phyloP scores from a whole-genome alignment of 768 basidiomycete species.

The Lactarius sanguifluus region DNA sequence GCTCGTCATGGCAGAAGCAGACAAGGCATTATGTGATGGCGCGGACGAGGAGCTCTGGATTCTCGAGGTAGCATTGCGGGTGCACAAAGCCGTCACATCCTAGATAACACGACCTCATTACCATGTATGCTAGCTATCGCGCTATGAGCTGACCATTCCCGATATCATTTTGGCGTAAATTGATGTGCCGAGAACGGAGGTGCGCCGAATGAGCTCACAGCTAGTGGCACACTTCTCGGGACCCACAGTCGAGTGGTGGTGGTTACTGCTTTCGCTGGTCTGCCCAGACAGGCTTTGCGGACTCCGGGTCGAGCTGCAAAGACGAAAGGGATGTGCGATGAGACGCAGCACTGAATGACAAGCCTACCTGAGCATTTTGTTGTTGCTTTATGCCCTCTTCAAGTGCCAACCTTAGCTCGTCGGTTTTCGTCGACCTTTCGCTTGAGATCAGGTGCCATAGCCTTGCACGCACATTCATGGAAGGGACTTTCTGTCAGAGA shows the following conservation, averaged over 20 bases:
- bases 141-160: background rate
- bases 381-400: conserved; percentile 37
- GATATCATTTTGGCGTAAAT: background rate
- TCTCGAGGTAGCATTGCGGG: conserved; percentile 78
- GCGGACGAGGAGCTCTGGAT: conserved; percentile 97
- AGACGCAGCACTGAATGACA: background rate
- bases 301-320: conserved; percentile 38
- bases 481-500: background rate
- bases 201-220: background rate
- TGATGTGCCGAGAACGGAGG: background rate
- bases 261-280: conserved; percentile 25
- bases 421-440: conserved; percentile 41
- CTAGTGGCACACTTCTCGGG: background rate
- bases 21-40: conserved; percentile 94
- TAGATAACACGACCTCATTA: conserved; percentile 12
- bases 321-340: conserved; percentile 7
- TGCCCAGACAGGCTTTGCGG: conserved; percentile 41
- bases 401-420: conserved; percentile 36
- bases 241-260: background rate
- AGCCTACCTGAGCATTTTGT: conserved; percentile 34
- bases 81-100: conserved; percentile 59
- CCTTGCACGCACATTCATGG: conserved; percentile 27
- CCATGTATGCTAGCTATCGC: conserved; percentile 4
- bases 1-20: conserved; percentile 87
- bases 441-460: conserved; percentile 41